These are phyloP conservation scores for Periconia macrospinosa DNA, from an alignment of 2,329 filamentous ascomycete species.

Conservation along the genomic window DNA sequence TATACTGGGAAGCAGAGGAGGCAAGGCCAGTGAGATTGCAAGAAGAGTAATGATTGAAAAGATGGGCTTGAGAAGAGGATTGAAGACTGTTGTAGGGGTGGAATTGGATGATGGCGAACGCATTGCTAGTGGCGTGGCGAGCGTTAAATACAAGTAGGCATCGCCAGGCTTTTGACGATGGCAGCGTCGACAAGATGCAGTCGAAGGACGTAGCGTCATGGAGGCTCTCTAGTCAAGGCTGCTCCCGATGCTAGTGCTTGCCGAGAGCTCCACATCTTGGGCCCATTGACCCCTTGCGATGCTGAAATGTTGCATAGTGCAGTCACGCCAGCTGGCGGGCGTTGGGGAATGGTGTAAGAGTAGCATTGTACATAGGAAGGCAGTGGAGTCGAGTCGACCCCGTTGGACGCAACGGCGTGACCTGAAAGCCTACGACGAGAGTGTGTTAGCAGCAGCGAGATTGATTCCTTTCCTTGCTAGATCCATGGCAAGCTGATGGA, in stretches of 20 bases:
- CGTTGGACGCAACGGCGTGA: too few relatives aligned
- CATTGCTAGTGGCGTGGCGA: conserved; percentile 28
- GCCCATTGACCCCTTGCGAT: conserved; percentile 13
- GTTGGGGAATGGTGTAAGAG: conserved; percentile 29
- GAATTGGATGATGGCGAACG: too few relatives aligned
- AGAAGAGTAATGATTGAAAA: conserved; percentile 19
- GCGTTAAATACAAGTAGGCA: conserved; percentile 34
- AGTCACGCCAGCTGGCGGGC: too few relatives aligned
- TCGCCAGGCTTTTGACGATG: background rate
- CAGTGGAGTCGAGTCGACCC: background rate
- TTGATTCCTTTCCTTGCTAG: too few relatives aligned
- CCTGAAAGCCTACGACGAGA: too few relatives aligned
- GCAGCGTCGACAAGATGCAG: background rate
- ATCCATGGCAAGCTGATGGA: background rate
- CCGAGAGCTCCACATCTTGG: conserved; percentile 40
- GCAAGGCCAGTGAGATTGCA: conserved; percentile 1
- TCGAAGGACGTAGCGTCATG: conserved; percentile 8
- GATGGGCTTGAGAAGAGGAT: conserved; percentile 23
- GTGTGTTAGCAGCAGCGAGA: too few relatives aligned
- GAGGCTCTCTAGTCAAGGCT: conserved; percentile 37
- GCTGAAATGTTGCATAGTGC: too few relatives aligned
- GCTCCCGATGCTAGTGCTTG: conserved; percentile 40
- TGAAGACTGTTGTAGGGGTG: conserved; percentile 10
- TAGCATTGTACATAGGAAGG: conserved; percentile 28
- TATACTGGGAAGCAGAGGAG: background rate